A percentile compares a stretch with the other conserved stretches of the same genome.
These are phyloP conservation scores for Multifurca ochricompacta DNA, from an alignment of 768 basidiomycete species.

Conservation along the genomic window DNA sequence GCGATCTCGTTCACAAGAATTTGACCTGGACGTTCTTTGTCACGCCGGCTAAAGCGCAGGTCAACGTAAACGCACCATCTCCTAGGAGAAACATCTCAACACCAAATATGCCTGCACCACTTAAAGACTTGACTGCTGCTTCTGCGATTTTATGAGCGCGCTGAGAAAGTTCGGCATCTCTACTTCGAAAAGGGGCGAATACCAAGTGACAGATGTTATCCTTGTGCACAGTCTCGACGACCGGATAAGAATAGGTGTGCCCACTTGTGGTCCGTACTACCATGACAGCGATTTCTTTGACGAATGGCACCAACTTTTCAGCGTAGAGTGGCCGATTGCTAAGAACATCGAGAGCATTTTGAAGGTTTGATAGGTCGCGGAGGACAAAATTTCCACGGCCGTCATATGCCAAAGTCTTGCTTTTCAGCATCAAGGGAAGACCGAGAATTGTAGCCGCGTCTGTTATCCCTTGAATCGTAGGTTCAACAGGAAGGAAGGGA, in stretches of 20 bases:
- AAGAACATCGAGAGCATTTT: slow-evolving; percentile 50
- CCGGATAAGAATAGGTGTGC: slow-evolving; percentile 76
- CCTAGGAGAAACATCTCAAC: slow-evolving; percentile 96
- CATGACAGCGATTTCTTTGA: slow-evolving; percentile 92
- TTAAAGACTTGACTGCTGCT: slow-evolving; percentile 64
- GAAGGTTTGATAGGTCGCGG: slow-evolving; percentile 41
- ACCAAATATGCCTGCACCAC: slow-evolving; percentile 92
- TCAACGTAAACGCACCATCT: slow-evolving; percentile 49
- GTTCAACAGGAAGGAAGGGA: slow-evolving; percentile 54
- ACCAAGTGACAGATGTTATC: slow-evolving; percentile 91
- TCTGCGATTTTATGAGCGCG: slow-evolving; percentile 72
- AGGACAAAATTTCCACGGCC: slow-evolving; percentile 89
- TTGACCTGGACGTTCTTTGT: slow-evolving; percentile 38
- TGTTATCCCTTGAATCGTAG: slow-evolving; percentile 42
- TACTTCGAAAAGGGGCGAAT: slow-evolving; percentile 72
- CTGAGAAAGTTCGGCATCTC: slow-evolving; percentile 43
- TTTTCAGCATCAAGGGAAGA: slow-evolving; percentile 92
- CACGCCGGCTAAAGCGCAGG: background rate
- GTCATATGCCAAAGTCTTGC: slow-evolving; percentile 91
- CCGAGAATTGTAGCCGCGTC: slow-evolving; percentile 55
- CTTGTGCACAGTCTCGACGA: slow-evolving; percentile 92
- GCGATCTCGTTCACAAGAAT: slow-evolving; percentile 95
- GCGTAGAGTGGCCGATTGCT: slow-evolving; percentile 77
- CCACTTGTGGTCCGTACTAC: slow-evolving; percentile 77
- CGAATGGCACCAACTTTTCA: slow-evolving; percentile 88